Conservation (phyloP, 176 grass and related monocot species). For the Juncus effusus region DNA sequence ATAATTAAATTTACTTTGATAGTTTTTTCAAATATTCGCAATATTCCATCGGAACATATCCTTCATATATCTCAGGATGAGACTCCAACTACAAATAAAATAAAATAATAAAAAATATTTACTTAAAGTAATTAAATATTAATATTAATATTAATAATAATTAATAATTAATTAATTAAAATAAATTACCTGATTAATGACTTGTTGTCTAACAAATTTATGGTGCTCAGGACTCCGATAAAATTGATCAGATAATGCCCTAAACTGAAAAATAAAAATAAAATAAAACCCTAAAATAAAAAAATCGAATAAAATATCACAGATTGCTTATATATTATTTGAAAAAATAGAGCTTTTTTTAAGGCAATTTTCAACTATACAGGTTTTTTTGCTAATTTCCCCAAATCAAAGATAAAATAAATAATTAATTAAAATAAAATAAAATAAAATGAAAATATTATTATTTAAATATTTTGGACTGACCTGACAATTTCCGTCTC, state of each 20-base stretch:
- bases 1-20: conserved; percentile 35
- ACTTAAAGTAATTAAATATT: conserved; percentile 23
- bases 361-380: not conserved
- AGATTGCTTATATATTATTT: too few relatives aligned
- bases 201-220: conserved; percentile 57
- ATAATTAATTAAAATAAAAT: conserved; percentile 17
- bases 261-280: conserved; percentile 39
- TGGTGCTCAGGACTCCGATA: conserved; percentile 60
- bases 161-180: conserved; percentile 5
- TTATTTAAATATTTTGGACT: conserved; percentile 22
- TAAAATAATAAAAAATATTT: not conserved
- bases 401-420: conserved; percentile 38
- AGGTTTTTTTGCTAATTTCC: not conserved
- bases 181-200: conserved; percentile 47
- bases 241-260: conserved; percentile 64
- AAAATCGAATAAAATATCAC: not conserved
- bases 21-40: conserved; percentile 53
- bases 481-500: conserved; percentile 75
- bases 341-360: too few relatives aligned
- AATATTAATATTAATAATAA: too few relatives aligned
- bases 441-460: not conserved
- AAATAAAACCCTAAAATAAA: conserved; percentile 9
- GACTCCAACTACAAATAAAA: conserved; percentile 43
- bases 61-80: conserved; percentile 52
- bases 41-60: conserved; percentile 65